A percentile compares a stretch with the other conserved stretches of the same genome.
These are phyloP conservation scores for Fusarium denticulatum DNA, from an alignment of 2,329 filamentous ascomycete genomes.

Conservation along the genomic window DNA sequence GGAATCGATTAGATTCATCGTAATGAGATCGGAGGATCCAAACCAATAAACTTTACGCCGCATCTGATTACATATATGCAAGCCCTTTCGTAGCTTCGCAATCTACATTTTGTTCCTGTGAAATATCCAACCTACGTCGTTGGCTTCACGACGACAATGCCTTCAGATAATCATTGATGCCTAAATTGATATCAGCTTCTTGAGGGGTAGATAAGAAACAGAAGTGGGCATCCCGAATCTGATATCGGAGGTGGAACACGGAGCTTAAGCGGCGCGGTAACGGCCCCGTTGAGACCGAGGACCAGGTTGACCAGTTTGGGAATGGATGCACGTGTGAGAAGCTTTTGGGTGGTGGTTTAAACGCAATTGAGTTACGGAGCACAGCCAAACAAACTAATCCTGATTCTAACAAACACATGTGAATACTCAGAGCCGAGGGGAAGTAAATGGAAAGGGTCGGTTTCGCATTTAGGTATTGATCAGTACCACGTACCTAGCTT, in stretches of 20 bases:
- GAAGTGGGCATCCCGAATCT: background rate
- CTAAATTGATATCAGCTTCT: background rate
- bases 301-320: background rate
- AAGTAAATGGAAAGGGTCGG: background rate
- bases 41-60: background rate
- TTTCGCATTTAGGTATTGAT: background rate
- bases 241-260: slow-evolving; percentile 7
- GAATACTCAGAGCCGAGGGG: background rate
- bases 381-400: background rate
- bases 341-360: background rate
- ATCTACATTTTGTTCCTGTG: background rate
- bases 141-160: background rate
- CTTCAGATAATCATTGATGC: background rate
- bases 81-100: background rate
- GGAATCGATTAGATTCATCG: no score
- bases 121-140: background rate
- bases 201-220: background rate
- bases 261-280: slow-evolving; percentile 1
- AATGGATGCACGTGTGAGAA: background rate
- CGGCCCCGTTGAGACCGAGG: background rate
- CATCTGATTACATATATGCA: background rate
- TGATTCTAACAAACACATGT: background rate
- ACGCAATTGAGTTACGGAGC: background rate
- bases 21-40: background rate
- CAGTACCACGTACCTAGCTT: background rate